Evolutionary conservation across 192 early-diverging fungal species (phyloP), one percentile per base, ranked within the genome.

Genomic region (Phlyctochytrium arcticum): DNA sequence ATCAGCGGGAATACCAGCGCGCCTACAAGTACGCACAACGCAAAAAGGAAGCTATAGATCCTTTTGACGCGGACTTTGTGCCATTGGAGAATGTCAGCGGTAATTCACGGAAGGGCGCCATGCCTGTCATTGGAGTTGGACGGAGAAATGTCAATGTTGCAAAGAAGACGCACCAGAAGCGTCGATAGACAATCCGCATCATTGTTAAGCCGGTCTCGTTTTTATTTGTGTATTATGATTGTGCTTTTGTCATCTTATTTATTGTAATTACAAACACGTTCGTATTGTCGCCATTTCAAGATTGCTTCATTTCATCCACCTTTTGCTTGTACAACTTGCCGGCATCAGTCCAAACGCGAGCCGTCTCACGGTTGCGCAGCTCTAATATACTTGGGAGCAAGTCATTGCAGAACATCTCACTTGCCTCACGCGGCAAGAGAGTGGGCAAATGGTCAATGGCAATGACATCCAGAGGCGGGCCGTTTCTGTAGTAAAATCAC

Each of bases 371-470:
- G n/a, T 81, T 56, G 10, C 34, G 23, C n/a, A 84, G 68, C 23
- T 54, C 82, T 47, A 90, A 78, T 57, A 98, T 81, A 6, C 85
- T 88, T 15, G 94, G 92, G 64, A 96, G 73, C 57, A 98, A 68
- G 75, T 98, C 93, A 53, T 66, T 61, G 53, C 85, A 85, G 76
- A 96, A 98, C 67, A 85, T 79, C 65, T 98, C 92, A 36, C 88
- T 90, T 5, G 90, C 82, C 73, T 98, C 96, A 53, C 94, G 85
- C 31, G 96, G 94, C 49, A 98, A 73, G 68, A 98, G 85, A 7
- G 91, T 90, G 23, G 96, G 96, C 70, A 98, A 80, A 68, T 98
- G 96, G 75, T 98, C 96, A 62, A 98, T 98, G 8, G 94, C 90
- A 71, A 93, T 87, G 27, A 98, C 89, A 32, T 96, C 89, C 74